Base-by-base conservation (phyloP, 805 yeast species). In the Myxozyma melibiosi region DNA sequence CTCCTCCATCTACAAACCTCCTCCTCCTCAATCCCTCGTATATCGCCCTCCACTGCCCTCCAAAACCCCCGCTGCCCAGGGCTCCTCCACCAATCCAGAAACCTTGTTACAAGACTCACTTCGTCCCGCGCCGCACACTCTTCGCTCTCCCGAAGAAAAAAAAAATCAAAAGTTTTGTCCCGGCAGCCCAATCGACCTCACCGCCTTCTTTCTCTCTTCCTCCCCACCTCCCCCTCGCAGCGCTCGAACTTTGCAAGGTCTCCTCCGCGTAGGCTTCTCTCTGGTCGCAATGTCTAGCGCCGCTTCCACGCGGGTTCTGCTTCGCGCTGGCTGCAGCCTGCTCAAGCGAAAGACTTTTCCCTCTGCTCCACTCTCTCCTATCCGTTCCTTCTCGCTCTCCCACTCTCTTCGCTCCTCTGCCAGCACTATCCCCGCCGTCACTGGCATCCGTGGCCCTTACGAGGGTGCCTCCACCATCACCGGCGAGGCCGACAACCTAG, bases 401-500 rank as follows among this genome's bases (percentile, higher is more conserved):
- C 44, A 13, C 13, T 11, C 24, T 9, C 4, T 16, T 9, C 39
- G 37, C 16, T 25, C 49, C 9, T 34, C 39, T 24, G 43, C 60
- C 13, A 39, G 14, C 24, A 45, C 34, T 11, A 51, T 51, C 20
- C 43, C 55, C 22, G 53, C 55, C 2, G 42, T 55, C 22, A 34
- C 55, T 16, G 55, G 49, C 24, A 45, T 45, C 24, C 41, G 49
- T 13, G 60, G 55, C 3, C 55, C 61, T 6, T 60, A 60, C 48
- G 43, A 55, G 38, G 62, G 62, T n/a, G 64, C 64, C 4, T 57
- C 64, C 20, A 28, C 55, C 13, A 52, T 52, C 45, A 45, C 54
- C 3, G 52, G 53, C n/a, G 34, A 50, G 46, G 24, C 54, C 24
- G 54, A 49, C 11, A 46, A 56, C 11, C 76, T 90, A 51, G 96